Evolutionary conservation across 495 filamentous ascomycete genomes (phyloP).

Genomic region (Lophium mytilinum): DNA sequence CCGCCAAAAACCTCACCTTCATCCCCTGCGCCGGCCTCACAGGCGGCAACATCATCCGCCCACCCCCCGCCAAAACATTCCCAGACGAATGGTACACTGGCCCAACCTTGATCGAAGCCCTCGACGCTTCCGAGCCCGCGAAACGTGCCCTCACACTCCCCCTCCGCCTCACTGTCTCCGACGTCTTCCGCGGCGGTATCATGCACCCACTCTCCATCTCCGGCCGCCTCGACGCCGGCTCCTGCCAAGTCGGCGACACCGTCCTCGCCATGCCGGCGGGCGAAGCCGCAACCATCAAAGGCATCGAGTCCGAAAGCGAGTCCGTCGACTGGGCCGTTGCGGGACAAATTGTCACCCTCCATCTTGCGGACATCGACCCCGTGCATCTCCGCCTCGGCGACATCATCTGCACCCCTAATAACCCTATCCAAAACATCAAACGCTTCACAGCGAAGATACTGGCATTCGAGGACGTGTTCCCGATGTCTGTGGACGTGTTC

Average conservation of each 20-base stretch:
- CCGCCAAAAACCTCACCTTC: slow-evolving; percentile 68
- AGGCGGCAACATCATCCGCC: slow-evolving; percentile 74
- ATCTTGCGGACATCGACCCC: slow-evolving; percentile 78
- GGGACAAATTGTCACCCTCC: slow-evolving; percentile 77
- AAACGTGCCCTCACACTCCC: slow-evolving; percentile 67
- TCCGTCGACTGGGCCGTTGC: slow-evolving; percentile 87
- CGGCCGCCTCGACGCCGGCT: slow-evolving; percentile 79
- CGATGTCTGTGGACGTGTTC: slow-evolving; percentile 83
- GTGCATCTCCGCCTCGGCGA: slow-evolving; percentile 76
- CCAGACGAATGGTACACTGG: slow-evolving; percentile 68
- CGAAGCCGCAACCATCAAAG: slow-evolving; percentile 71
- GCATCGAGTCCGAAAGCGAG: slow-evolving; percentile 64
- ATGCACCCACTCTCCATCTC: slow-evolving; percentile 69
- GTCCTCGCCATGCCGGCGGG: slow-evolving; percentile 70
- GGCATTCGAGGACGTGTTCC: slow-evolving; percentile 81
- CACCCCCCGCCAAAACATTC: slow-evolving; percentile 43
- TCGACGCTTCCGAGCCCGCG: slow-evolving; percentile 70
- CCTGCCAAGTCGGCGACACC: slow-evolving; percentile 71
- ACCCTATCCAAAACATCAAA: slow-evolving; percentile 59
- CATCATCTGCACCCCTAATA: slow-evolving; percentile 62
- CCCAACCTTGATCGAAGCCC: slow-evolving; percentile 66
- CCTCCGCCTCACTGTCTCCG: slow-evolving; percentile 72
- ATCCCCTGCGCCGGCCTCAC: slow-evolving; percentile 82
- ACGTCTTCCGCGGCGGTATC: slow-evolving; percentile 71
- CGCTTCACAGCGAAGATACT: slow-evolving; percentile 73